Conservation (phyloP, 2,329 filamentous ascomycete species). For the Alternaria panax region DNA sequence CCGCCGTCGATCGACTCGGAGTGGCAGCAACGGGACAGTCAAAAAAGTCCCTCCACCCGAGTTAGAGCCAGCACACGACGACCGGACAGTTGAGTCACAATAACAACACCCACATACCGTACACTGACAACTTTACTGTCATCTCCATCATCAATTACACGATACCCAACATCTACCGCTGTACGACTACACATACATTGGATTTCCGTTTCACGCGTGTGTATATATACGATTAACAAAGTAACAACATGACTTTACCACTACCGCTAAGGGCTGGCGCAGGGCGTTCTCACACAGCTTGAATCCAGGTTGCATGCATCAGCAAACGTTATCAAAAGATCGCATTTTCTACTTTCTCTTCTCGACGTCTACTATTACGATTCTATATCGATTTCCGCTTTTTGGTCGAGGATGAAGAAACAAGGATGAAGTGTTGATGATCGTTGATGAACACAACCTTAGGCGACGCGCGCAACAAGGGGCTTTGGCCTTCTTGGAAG, state of each 20-base stretch:
- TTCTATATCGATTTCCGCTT: constrained; percentile 6
- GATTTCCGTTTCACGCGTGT: constrained; percentile 19
- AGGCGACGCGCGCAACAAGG: background rate
- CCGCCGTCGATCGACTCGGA: constrained; percentile 54
- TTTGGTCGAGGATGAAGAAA: background rate
- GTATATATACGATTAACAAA: constrained; percentile 25
- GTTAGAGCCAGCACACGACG: constrained; percentile 17
- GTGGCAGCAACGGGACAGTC: constrained; percentile 59
- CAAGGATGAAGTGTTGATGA: constrained; percentile 5
- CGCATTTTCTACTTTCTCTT: constrained; percentile 13
- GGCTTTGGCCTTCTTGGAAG: background rate
- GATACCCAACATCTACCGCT: constrained; percentile 22
- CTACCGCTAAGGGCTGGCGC: constrained; percentile 8
- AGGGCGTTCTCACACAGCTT: constrained; percentile 20
- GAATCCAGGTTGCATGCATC: constrained; percentile 19
- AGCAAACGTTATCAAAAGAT: constrained; percentile 17
- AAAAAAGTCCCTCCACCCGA: constrained; percentile 54
- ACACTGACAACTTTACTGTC: constrained; percentile 22
- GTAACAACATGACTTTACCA: constrained; percentile 12
- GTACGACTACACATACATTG: constrained; percentile 29
- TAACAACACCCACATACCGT: constrained; percentile 14
- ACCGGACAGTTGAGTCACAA: constrained; percentile 10
- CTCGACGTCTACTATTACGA: background rate
- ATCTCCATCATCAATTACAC: constrained; percentile 19
- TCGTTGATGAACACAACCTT: background rate